Conservation (phyloP, 2,329 filamentous ascomycete genomes). For the Fusarium burgessii region DNA sequence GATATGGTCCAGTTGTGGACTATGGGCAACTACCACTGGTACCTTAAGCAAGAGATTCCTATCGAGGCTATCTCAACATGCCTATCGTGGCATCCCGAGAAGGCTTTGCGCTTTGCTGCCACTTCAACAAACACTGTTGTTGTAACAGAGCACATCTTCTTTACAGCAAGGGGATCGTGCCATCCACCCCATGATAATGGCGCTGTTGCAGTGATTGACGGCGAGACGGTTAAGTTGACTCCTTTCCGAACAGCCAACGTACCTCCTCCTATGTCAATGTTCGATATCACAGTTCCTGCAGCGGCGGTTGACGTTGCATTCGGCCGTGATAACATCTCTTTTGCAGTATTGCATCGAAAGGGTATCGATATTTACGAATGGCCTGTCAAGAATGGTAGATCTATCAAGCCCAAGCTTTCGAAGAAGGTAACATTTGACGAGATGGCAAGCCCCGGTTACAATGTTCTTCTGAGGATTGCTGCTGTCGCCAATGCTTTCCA, state of each 20-base stretch:
- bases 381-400: conserved; percentile 69
- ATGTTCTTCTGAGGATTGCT: conserved; percentile 20
- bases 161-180: conserved; percentile 76
- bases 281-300: conserved; percentile 73
- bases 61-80: conserved; percentile 51
- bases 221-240: conserved; percentile 82
- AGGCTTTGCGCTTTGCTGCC: conserved; percentile 75
- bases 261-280: conserved; percentile 91
- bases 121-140: conserved; percentile 64
- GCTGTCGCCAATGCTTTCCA: conserved; percentile 47
- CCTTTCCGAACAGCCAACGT: conserved; percentile 86
- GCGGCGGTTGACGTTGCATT: conserved; percentile 82
- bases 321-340: conserved; percentile 69
- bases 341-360: conserved; percentile 78
- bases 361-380: conserved; percentile 78
- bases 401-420: conserved; percentile 57
- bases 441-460: conserved; percentile 41
- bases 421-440: conserved; percentile 55
- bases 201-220: conserved; percentile 86
- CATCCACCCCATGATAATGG: conserved; percentile 81
- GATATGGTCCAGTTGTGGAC: conserved; percentile 93
- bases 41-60: conserved; percentile 89
- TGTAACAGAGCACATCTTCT: conserved; percentile 75
- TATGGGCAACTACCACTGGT: conserved; percentile 98
- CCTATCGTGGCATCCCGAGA: conserved; percentile 88